Conservation (phyloP, 371 early-diverging fungal species). For the Mucor lusitanicus region DNA sequence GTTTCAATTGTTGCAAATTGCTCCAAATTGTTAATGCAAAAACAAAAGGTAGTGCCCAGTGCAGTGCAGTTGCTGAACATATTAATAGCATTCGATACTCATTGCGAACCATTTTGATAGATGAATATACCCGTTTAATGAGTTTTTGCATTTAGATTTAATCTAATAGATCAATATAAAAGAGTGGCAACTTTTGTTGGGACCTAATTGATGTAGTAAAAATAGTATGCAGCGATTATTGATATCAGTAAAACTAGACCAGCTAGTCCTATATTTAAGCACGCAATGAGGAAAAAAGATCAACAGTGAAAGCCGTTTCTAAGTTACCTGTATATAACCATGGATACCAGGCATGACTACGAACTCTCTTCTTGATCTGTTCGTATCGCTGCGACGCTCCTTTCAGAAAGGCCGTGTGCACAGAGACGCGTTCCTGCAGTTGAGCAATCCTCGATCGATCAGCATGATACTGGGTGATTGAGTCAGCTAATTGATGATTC, state of each 20-base stretch:
- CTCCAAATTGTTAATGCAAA: too few species aligned
- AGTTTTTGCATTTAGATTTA: too few species aligned
- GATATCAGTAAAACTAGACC: not conserved
- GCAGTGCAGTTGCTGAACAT: too few species aligned
- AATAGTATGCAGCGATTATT: not conserved
- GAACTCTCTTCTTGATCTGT: not conserved
- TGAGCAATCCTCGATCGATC: not conserved
- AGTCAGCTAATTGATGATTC: not conserved
- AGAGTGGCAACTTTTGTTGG: too few species aligned
- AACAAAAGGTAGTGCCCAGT: too few species aligned
- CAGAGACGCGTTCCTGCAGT: conserved; percentile 2
- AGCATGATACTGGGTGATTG: not conserved
- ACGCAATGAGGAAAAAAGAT: not conserved
- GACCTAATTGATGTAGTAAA: not conserved
- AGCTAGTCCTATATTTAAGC: not conserved
- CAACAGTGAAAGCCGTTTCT: not conserved
- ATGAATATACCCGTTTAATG: too few species aligned
- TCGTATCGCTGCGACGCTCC: conserved; percentile 8
- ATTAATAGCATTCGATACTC: too few species aligned
- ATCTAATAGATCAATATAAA: too few species aligned
- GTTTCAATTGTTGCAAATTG: too few species aligned
- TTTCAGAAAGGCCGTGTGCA: conserved; percentile 6
- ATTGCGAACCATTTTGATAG: too few species aligned
- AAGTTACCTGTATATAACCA: conserved; percentile 11
- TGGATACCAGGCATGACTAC: conserved; percentile 3